Evolutionary conservation across 208 protist species (phyloP), one percentile per base, ranked within the genome.

Genomic region (Trypanosoma lewisi): DNA sequence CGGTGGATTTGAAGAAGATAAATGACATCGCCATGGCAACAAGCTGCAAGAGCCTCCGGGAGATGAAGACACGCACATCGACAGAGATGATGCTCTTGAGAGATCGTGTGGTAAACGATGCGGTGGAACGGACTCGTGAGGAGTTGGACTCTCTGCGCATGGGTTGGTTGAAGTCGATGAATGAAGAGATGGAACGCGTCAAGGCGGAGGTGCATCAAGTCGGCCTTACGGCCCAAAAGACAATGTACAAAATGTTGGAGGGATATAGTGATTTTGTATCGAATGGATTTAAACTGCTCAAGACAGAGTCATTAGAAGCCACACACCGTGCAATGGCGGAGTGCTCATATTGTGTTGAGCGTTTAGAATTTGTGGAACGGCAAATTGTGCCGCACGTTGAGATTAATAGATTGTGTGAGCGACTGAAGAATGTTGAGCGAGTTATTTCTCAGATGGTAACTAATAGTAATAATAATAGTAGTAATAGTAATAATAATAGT

Each of bases 1-100:
- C 77, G 7, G 73, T 78, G 49, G 82, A 90, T 62, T 42, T 91
- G 47, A 79, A 74, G 54, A 54, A 73, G 33, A 67, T 87, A 14
- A 87, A 84, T 47, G 81, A 86, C 44, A 75, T 85, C 61, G 81
- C 81, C 21, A 60, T 83, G 33, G 81, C 85, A 0, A 80, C 81
- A 44, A 67, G 70, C 12, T 81, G 76, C n/a, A 87, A 85, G 70
- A 67, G 77, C 36, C 77, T 90, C n/a, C 67, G 75, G 8, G 51
- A 63, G 34, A 63, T 87, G 70, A 77, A 80, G 36, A 64, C 58
- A 37, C 56, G 65, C 51, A 74, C 70, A 23, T 65, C 68, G 50
- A 48, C n/a, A 21, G 77, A 88, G 19, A 78, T 93, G 79, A 61
- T 78, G 34, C 31, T 30, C 1, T 88, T 86, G 37, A 63, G 73